Base-by-base conservation (phyloP, 2,329 filamentous ascomycete genomes). In the Hortaea werneckii region DNA sequence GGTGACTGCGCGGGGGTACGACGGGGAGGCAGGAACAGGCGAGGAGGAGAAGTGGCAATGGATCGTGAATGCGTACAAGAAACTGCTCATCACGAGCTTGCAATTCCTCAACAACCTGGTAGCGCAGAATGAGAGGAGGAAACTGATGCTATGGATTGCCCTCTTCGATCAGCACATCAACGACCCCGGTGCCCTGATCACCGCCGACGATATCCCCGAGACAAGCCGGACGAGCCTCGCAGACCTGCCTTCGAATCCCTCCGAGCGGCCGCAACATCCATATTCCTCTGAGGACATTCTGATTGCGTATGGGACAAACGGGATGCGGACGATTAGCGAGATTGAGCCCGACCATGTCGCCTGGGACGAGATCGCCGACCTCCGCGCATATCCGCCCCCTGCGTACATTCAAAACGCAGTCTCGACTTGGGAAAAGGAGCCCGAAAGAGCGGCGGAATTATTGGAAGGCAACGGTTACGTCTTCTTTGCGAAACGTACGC, bases 91-190 rank as follows among this genome's bases (percentile, higher is more conserved):
- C 45, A 80, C 78, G 2, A 78, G 76, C 50, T 67, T 83, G n/a
- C 79, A 82, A 57, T 81, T 80, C 52, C 63, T 82, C 45, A 80
- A 82, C 63, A 82, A 82, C 52, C 73, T 82, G 41, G 77, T 80
- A 40, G 78, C 79, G 57, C 74, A 79, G 50, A 83, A 83, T 53
- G 79, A 83, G 62, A 72, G 78, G 48, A 69, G 78, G 35, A 82
- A 83, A 56, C 69, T 82, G 54, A 77, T 80, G 54, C 69, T 83
- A 2, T 83, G 79, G 79, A 64, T 82, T 34, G 76, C 79, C 58
- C 67, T 83, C 1, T 83, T 83, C 54, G 79, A 80, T 29, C 42
- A 50, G 30, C 20, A 30, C 5, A 11, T 12, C 13, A 34, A 37
- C n/a, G 26, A 9, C 43, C 32, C 32, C n/a, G 76, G 75, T 50